Conservation (phyloP, 2,329 filamentous ascomycete species). For the Claviceps maximensis region DNA sequence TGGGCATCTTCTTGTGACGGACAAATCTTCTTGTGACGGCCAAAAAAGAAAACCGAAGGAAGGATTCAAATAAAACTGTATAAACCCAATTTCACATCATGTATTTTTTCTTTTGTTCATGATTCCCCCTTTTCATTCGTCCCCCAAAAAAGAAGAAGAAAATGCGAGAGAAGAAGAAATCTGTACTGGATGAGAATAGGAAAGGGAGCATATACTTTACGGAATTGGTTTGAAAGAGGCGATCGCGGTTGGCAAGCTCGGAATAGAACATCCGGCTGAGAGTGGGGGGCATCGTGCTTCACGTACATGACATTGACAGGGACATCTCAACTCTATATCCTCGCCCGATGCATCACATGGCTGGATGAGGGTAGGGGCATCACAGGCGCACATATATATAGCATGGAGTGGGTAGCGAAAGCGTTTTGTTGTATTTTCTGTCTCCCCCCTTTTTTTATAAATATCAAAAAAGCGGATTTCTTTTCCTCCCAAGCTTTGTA, state of each 20-base stretch:
- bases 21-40: conserved; percentile 35
- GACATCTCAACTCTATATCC: neutral
- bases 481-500: no score
- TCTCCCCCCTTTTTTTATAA: no score
- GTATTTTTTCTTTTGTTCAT: neutral
- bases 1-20: conserved; percentile 43
- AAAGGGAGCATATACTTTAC: neutral
- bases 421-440: no score
- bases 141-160: neutral
- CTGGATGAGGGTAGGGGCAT: neutral
- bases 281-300: neutral
- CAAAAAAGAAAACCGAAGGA: neutral
- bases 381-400: neutral
- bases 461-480: no score
- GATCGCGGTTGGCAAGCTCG: no score
- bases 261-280: no score
- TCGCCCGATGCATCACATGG: neutral
- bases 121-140: neutral
- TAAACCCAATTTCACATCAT: neutral
- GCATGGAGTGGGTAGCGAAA: neutral
- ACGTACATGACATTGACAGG: neutral
- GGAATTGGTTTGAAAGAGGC: neutral
- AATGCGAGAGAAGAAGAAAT: neutral
- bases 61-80: neutral
- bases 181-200: neutral